Conservation (phyloP, 352 stramenopile species). For the Halophytophthora batemanensis region DNA sequence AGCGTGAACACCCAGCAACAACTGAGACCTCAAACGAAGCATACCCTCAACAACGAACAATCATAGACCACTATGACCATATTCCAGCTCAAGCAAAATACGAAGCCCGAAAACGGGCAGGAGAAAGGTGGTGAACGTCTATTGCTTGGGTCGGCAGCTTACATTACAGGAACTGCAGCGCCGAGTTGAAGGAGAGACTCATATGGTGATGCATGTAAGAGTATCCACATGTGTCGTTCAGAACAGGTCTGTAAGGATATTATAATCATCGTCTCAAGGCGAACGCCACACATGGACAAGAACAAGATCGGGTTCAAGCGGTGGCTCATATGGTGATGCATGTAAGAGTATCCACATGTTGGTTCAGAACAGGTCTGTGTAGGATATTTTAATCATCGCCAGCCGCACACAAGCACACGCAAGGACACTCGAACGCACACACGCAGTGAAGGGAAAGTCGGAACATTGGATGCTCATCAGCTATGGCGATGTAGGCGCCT, state of each 20-base stretch:
- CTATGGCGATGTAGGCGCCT: constrained; percentile 49
- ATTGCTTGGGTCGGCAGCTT: too few relatives aligned
- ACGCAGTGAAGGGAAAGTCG: constrained; percentile 32
- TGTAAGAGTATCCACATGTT: constrained; percentile 78
- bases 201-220: constrained; percentile 91
- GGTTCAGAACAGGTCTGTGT: constrained; percentile 90
- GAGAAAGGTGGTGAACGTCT: too few relatives aligned
- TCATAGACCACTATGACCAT: too few relatives aligned
- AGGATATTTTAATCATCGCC: constrained; percentile 81
- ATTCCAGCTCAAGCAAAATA: too few relatives aligned
- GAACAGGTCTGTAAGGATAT: constrained; percentile 84
- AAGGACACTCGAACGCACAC: constrained; percentile 8
- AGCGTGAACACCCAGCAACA: too few relatives aligned
- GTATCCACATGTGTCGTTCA: constrained; percentile 77
- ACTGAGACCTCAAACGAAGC: too few relatives aligned
- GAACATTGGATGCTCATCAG: constrained; percentile 77
- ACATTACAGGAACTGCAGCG: too few relatives aligned
- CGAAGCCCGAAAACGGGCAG: too few relatives aligned
- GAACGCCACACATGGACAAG: constrained; percentile 1
- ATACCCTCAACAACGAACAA: too few relatives aligned
- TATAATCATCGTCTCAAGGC: constrained; percentile 68
- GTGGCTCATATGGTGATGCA: constrained; percentile 89
- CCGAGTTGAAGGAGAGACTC: constrained; percentile 40
- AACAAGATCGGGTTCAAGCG: constrained; percentile 8
- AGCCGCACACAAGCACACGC: constrained; percentile 6